Conservation (phyloP, 345 rosid species). For the Eucalyptus globulus region DNA sequence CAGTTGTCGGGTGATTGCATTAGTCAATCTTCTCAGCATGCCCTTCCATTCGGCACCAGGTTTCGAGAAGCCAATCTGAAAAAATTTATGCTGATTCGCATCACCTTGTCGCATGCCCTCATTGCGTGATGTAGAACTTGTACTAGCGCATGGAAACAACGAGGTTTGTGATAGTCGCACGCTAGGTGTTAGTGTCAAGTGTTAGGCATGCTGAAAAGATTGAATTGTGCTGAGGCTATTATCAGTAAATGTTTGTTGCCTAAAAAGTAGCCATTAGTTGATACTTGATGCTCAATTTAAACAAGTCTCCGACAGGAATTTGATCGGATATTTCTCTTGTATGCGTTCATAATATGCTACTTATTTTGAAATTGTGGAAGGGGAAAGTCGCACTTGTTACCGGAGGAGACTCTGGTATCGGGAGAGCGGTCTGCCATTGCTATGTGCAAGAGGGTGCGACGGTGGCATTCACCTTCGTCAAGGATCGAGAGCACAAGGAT, state of each 20-base stretch:
- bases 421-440: constrained; percentile 45
- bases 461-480: constrained; percentile 68
- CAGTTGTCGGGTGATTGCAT: background rate
- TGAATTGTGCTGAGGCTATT: background rate
- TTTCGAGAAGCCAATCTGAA: background rate
- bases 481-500: constrained; percentile 56
- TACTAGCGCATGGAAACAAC: background rate
- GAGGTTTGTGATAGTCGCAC: background rate
- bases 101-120: background rate
- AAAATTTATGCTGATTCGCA: background rate
- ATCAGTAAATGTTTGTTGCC: background rate
- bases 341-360: background rate
- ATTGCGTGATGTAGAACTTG: background rate
- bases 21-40: background rate
- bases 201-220: background rate
- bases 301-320: background rate
- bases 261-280: background rate
- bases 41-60: background rate
- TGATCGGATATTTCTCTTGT: background rate
- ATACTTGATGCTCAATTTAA: background rate
- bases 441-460: constrained; percentile 56
- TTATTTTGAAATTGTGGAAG: background rate
- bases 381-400: constrained; percentile 74
- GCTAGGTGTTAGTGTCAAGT: background rate
- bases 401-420: constrained; percentile 83